Evolutionary conservation across 805 yeast genomes (phyloP), one percentile per base, ranked within the genome.

Genomic region (Candida yuanshanica): DNA sequence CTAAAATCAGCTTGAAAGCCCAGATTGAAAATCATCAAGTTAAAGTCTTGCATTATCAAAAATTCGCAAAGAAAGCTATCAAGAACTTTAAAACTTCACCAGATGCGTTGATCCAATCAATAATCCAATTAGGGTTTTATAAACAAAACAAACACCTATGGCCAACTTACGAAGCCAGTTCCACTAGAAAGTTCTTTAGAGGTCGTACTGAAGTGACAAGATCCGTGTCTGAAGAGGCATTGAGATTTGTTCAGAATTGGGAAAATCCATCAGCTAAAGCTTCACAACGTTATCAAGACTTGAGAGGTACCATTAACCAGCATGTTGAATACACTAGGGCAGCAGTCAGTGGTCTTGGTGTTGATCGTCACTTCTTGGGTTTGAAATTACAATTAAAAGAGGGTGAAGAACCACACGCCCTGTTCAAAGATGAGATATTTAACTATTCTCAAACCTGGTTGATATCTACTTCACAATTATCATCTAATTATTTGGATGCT

Each of bases 201-300:
- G 99, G 99, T 42, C 79, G 99, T 62, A 91, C 98, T 8, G 99
- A 91, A 65, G 84, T 96, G 20, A 88, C 93, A 47, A 77, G 99
- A 56, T 68, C 88, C 5, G 96, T 87, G 10, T 80, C 95, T 8
- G 59, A 60, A 38, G 95, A 83, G 58, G 75, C 88, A 20, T 69
- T 75, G 36, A 68, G 68, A 25, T 85, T 89, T 63, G 95, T 84
- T 43, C 68, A 75, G 57, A 77, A 83, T 26, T 86, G 95, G 87
- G 70, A 80, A 51, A 69, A 79, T 56, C 67, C 77, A 5, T 46
- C 56, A 2, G 43, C 56, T 2, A 46, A 81, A 9, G 62, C 55
- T 36, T 71, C 66, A 17, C 80, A 77, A 17, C 87, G 85, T 63
- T 65, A 83, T 25, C 68, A 68, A 18, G 75, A 87, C 18, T 83